Base-by-base conservation (phyloP, 257 asterid species). In the Jaltomata sinuosa region DNA sequence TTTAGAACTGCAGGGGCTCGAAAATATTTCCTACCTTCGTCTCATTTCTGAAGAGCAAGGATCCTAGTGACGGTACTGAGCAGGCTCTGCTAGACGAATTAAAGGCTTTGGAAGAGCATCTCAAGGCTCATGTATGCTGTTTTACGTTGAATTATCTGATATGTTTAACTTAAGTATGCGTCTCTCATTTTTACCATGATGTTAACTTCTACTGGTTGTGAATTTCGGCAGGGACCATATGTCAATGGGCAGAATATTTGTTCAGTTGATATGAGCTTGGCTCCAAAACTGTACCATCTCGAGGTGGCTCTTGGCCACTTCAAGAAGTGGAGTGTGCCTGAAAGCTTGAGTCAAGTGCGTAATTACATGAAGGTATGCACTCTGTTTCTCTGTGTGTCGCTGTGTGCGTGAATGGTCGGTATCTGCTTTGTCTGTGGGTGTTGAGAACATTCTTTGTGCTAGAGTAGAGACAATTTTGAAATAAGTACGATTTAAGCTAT, bases 31-130 rank as follows among this genome's bases (percentile, higher is more conserved):
- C 97, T 52, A 59, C 95, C 45, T 94, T 94, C 52, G 87, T 93
- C 78, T 89, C 88, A 79, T 94, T 94, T 88, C 81, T 94, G 94
- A 91, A 84, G 89, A 93, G 97, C 92, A 93, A 92, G 91, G 98
- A 94, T 76, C 84, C 95, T 54, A 87, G 29, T 32, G 97, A 94
- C 61, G 97, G 97, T 45, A 61, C 97, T 0, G 97, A 93, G 88
- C 90, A 93, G 89, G 93, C 90, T 54, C 84, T 93, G 83, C 86
- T 92, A 68, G 90, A 88, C 52, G 98, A 93, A 86, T 65, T 94
- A 83, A 91, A 91, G 85, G 94, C 94, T 49, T 85, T 94, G 88
- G 97, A 94, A 71, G 97, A 90, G 83, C 97, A 93, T 85, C 91
- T 94, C 84, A 91, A 88, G 85, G 67, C 88, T 83, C 93, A 91